A percentile compares a stretch with the other conserved stretches of the same genome.
Evolutionary conservation across 1,284 basidiomycete species (phyloP).

Genomic region (Ceratobasidium sp.): DNA sequence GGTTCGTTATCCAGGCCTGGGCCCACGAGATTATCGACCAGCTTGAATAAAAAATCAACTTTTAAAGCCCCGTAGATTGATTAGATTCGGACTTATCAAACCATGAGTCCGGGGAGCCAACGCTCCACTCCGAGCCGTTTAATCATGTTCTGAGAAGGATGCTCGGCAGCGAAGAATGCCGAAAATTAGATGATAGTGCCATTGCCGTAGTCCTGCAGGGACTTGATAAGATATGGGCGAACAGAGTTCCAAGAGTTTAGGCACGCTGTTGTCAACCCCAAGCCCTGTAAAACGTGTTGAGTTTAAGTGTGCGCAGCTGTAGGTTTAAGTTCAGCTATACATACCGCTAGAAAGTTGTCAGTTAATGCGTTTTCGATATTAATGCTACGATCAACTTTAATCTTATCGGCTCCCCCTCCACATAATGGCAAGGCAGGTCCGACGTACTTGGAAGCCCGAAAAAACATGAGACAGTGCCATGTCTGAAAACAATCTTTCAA

Average conservation of each 20-base stretch:
- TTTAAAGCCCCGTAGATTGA: background rate
- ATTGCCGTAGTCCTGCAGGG: slow-evolving; percentile 29
- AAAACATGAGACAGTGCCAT: slow-evolving; percentile 38
- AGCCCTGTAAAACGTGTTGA: slow-evolving; percentile 13
- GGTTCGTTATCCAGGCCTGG: slow-evolving; percentile 39
- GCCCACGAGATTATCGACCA: slow-evolving; percentile 40
- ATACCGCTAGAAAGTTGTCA: slow-evolving; percentile 25
- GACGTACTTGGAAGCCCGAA: slow-evolving; percentile 35
- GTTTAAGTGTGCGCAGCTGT: background rate
- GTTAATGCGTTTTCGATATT: slow-evolving; percentile 34
- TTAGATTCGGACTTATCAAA: slow-evolving; percentile 17
- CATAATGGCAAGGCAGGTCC: background rate
- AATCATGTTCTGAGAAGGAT: slow-evolving; percentile 39
- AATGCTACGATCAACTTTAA: slow-evolving; percentile 31
- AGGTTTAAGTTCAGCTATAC: background rate
- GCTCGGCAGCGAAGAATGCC: slow-evolving; percentile 28
- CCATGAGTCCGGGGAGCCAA: slow-evolving; percentile 39
- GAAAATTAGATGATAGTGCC: slow-evolving; percentile 32
- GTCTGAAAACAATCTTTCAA: slow-evolving; percentile 25
- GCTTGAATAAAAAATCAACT: slow-evolving; percentile 21
- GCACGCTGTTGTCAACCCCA: slow-evolving; percentile 24
- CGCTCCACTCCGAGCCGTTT: slow-evolving; percentile 38
- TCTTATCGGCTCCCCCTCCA: background rate
- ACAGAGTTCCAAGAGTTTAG: background rate
- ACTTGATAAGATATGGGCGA: background rate